Percentiles rank a stretch among this genome's conserved stretches.
Conservation (phyloP, 208 protist species). For the Trichomonas tenax region DNA sequence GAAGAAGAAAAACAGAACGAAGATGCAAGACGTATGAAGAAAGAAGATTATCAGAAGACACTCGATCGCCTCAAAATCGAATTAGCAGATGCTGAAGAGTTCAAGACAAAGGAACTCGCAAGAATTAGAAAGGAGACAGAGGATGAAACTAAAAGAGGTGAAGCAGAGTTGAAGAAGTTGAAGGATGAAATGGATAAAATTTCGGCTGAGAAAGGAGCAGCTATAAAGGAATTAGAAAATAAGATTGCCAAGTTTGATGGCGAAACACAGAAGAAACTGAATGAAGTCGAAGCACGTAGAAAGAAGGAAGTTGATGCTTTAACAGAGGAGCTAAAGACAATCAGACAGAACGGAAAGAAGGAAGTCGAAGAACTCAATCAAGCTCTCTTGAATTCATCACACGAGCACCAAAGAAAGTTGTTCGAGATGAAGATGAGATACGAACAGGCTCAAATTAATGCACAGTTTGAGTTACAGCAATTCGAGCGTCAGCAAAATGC, state of each 20-base stretch:
- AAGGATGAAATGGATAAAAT: background rate
- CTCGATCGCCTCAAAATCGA: background rate
- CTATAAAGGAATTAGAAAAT: background rate
- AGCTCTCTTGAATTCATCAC: background rate
- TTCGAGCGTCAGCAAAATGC: background rate
- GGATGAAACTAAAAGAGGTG: background rate
- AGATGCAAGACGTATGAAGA: background rate
- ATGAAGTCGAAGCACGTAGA: background rate
- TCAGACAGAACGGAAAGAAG: background rate
- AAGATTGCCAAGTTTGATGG: background rate
- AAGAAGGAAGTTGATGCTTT: background rate
- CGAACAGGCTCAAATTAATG: background rate
- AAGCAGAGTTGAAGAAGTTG: background rate
- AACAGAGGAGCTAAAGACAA: background rate
- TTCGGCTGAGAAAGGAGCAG: background rate
- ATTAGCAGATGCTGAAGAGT: background rate
- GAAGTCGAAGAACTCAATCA: background rate
- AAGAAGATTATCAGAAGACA: background rate
- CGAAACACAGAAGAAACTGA: background rate
- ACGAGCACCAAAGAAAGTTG: background rate
- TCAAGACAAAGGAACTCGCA: background rate
- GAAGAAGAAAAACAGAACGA: conserved; percentile 16
- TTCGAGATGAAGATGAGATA: background rate
- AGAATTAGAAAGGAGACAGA: background rate
- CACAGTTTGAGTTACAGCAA: background rate